phyloP scores from a whole-genome alignment of 2,329 filamentous ascomycete species.

The Rosellinia necatrix region DNA sequence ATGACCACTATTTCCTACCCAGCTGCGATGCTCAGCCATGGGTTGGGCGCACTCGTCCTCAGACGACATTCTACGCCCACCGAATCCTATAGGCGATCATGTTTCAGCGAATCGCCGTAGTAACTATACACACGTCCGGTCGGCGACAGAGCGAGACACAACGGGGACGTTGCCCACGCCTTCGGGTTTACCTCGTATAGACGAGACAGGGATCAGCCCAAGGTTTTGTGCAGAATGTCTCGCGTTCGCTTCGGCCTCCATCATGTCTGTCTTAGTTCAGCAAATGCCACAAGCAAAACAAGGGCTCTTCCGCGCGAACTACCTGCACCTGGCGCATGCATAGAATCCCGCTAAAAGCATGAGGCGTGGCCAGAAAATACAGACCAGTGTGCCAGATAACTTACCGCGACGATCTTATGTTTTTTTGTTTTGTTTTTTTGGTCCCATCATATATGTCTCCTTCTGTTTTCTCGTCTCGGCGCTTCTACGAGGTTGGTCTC shows the following conservation, averaged over 20 bases:
- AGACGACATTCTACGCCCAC: constrained; percentile 1
- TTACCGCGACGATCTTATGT: no score
- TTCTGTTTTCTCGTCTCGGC: no score
- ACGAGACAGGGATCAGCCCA: neutral
- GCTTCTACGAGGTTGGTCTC: no score
- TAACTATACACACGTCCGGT: neutral
- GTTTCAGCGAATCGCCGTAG: no score
- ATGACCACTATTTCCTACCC: constrained; percentile 18
- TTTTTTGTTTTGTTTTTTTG: no score
- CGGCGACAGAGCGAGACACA: constrained; percentile 1
- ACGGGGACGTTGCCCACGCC: neutral
- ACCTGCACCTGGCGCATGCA: constrained; percentile 3
- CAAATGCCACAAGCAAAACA: constrained; percentile 1
- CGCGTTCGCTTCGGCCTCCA: neutral
- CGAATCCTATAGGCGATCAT: neutral
- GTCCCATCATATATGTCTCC: no score
- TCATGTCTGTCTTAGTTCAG: constrained; percentile 5
- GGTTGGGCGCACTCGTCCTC: neutral
- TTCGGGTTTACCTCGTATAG: neutral
- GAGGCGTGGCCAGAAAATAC: neutral
- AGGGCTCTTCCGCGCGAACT: neutral
- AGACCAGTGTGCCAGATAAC: no score
- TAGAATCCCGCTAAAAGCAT: constrained; percentile 14
- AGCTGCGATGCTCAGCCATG: no score
- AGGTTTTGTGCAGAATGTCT: neutral